phyloP scores from a whole-genome alignment of 176 grass and related monocot species.

The Cymbopogon citratus region DNA sequence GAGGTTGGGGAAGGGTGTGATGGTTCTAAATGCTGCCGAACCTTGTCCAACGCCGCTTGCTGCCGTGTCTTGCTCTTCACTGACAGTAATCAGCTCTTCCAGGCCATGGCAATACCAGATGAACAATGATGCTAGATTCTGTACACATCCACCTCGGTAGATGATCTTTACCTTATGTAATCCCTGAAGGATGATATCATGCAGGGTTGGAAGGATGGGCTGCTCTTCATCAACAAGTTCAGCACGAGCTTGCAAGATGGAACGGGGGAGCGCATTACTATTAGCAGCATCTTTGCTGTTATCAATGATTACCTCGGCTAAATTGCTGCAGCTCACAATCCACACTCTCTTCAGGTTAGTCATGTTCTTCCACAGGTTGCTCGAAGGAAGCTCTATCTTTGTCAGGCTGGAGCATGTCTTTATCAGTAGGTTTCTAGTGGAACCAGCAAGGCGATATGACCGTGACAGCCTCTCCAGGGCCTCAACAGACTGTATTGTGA shows the following conservation, averaged over 20 bases:
- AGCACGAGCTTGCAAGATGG: conserved; percentile 17
- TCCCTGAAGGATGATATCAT: conserved; percentile 63
- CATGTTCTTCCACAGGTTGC: conserved; percentile 65
- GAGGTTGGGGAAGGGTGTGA: conserved; percentile 73
- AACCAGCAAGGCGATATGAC: conserved; percentile 54
- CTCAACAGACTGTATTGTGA: conserved; percentile 52
- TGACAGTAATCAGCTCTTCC: conserved; percentile 58
- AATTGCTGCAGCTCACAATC: conserved; percentile 43
- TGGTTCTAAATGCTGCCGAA: neutral
- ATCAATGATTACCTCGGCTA: conserved; percentile 59
- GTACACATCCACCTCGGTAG: conserved; percentile 48
- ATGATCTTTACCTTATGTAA: conserved; percentile 74
- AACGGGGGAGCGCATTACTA: neutral
- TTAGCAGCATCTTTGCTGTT: conserved; percentile 17
- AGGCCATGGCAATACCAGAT: conserved; percentile 66
- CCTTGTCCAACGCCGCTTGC: conserved; percentile 5
- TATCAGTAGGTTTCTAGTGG: conserved; percentile 63
- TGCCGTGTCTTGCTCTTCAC: conserved; percentile 6
- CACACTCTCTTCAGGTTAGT: conserved; percentile 67
- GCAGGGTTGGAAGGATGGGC: conserved; percentile 44
- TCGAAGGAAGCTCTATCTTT: conserved; percentile 55
- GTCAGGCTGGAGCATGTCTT: conserved; percentile 50
- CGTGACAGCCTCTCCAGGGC: conserved; percentile 48
- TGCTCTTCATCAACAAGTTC: conserved; percentile 26
- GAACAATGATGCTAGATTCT: conserved; percentile 50